Base-by-base conservation (phyloP, 23 red algal genomes). In the Porphyridium purpureum region DNA sequence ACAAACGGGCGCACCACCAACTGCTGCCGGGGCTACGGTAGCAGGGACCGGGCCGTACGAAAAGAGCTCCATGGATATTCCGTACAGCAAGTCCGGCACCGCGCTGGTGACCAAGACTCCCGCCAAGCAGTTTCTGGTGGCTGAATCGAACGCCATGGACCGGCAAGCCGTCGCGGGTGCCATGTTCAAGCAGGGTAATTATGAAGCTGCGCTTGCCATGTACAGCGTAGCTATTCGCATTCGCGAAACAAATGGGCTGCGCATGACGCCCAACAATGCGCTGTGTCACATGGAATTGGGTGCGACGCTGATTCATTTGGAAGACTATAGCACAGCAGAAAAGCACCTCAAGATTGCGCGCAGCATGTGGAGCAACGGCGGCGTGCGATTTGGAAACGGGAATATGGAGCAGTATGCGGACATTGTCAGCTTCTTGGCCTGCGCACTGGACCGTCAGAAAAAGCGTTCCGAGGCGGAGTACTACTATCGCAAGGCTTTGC, bases 181-280 rank as follows among this genome's bases (percentile, higher is more conserved):
- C 22, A 54, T 84, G 36, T 65, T 84, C 24, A 64, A 52, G 0
- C 79, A 67, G 6, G 79, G 66, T 0, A 50, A 66, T 11, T 64
- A 70, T 31, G 79, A 84, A 36, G 79, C 68, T 5, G 79, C 79
- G 29, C 29, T 84, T 1, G 79, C 79, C 35, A 9, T 84, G 15
- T 84, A 72, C 52, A 69, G 60, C 0, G 35, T 84, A 8, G 69
- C 79, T 5, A 61, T 84, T 21, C 64, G 66, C 49, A 29, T 84
- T 27, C 47, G 79, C 0, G 79, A 84, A 60, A 63, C 72, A 8
- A 84, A 84, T 35, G 79, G 79, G 7, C 63, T 84, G 14, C 67
- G 67, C 48, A 60, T 52, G 49, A 49, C 79, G 24, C 62, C 67
- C 47, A 55, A 54, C 14, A 73, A 67, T 4, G 79, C 79, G 41